Evolutionary conservation across 495 filamentous ascomycete species (phyloP), one percentile per base, ranked within the genome.

Genomic region (Podospora australis): DNA sequence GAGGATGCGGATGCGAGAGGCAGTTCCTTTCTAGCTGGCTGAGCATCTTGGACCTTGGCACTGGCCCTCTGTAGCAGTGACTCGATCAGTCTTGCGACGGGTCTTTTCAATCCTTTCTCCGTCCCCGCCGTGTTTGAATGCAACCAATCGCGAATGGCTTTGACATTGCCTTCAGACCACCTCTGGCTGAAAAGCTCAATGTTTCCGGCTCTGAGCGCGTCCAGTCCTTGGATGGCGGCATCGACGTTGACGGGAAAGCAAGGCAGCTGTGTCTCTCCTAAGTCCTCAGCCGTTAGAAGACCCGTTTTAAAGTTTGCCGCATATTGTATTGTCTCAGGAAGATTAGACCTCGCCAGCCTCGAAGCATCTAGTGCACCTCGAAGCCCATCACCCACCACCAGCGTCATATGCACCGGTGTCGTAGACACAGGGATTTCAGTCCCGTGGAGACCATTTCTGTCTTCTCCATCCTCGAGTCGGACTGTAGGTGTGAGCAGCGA

Each of bases 391-490:
- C 80, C 82, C 25, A 94, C 80, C 11, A 96, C 52, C 20, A 97
- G 63, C 8, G 83, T 79, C 62, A 83, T 85, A 56, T 98, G 92
- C 13, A 96, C 88, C 0, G 92, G 90, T 46, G 90, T 88, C 8
- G 81, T 9, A 13, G 22, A 9, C 9, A 8, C 13, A 26, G 2
- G 14, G 20, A 13, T 40, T 14, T 43, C 23, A 14, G 20, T 24
- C 8, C n/a, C n/a, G 13, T 28, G 1, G 20, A 23, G 14, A 21
- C 14, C 13, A 28, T 24, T 23, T 21, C 20, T 16, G 20, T 43
- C 8, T n/a, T 11, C 22, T 16, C n/a, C 14, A 24, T 23, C n/a
- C n/a, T 43, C 8, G 4, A 5, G 82, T 11, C 84, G 81, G 28
- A 92, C 75, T 2, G 77, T 79, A 3, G 90, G 90, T 29, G 86